These are phyloP conservation scores for Arthrinium puccinioides DNA, from an alignment of 2,329 filamentous ascomycete species.

Conservation along the genomic window DNA sequence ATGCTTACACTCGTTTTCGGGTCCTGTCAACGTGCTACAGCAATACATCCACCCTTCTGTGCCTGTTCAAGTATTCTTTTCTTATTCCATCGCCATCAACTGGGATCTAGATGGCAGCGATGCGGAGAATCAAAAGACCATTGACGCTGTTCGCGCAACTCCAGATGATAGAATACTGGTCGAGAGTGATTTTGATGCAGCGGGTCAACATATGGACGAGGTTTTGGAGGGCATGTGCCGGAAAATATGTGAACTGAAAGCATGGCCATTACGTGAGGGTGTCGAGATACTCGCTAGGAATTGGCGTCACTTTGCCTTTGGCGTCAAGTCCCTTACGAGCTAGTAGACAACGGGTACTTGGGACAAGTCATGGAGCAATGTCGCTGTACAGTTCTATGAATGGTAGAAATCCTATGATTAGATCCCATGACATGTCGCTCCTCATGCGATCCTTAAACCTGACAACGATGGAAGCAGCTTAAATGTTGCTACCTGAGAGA, in stretches of 20 bases:
- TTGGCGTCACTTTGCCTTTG: slow-evolving; percentile 71
- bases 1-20: slow-evolving; percentile 91
- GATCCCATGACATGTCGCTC: too few species aligned
- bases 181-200: slow-evolving; percentile 84
- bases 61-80: slow-evolving; percentile 76
- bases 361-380: too few species aligned
- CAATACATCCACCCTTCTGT: slow-evolving; percentile 70
- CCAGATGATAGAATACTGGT: slow-evolving; percentile 75
- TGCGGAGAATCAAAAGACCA: slow-evolving; percentile 39
- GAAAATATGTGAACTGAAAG: slow-evolving; percentile 70
- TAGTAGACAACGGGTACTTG: too few species aligned
- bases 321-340: too few species aligned
- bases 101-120: slow-evolving; percentile 46
- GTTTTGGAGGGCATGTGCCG: slow-evolving; percentile 67
- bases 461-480: too few species aligned
- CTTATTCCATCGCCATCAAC: slow-evolving; percentile 82
- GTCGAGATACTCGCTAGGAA: slow-evolving; percentile 62
- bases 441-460: too few species aligned
- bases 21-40: slow-evolving; percentile 63
- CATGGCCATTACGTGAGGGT: slow-evolving; percentile 69
- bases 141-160: slow-evolving; percentile 61
- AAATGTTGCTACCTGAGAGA: too few species aligned
- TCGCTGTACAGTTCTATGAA: too few species aligned
- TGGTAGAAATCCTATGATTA: too few species aligned
- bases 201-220: slow-evolving; percentile 73